phyloP scores from a whole-genome alignment of 352 stramenopile species.

The Pythium apleroticum region DNA sequence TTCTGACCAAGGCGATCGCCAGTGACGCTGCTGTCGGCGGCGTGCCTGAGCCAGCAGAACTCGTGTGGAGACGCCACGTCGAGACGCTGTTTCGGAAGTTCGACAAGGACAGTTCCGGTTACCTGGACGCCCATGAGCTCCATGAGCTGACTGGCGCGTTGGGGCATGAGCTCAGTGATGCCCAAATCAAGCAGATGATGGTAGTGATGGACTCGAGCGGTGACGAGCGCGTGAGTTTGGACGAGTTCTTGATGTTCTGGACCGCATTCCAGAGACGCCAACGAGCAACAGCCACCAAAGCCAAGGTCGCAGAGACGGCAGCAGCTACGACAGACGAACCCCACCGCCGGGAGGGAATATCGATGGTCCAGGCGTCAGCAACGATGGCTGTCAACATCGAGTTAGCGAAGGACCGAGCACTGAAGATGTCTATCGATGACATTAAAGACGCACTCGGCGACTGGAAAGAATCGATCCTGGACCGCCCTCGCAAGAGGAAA shows the following conservation, averaged over 20 bases:
- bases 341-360: constrained; percentile 21
- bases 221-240: constrained; percentile 52
- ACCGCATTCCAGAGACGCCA: constrained; percentile 48
- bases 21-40: not conserved
- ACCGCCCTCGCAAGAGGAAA: constrained; percentile 33
- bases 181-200: constrained; percentile 56
- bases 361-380: constrained; percentile 26
- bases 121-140: constrained; percentile 55
- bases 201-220: constrained; percentile 60
- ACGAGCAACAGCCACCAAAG: constrained; percentile 1
- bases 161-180: constrained; percentile 43
- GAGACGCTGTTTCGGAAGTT: constrained; percentile 57
- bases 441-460: constrained; percentile 46
- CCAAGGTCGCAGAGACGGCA: not conserved
- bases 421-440: constrained; percentile 51
- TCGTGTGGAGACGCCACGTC: constrained; percentile 27
- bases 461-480: constrained; percentile 53
- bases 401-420: constrained; percentile 44
- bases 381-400: constrained; percentile 44
- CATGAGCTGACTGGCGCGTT: constrained; percentile 44
- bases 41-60: constrained; percentile 14
- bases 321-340: not conserved
- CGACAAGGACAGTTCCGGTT: constrained; percentile 53
- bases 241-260: constrained; percentile 75
- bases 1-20: constrained; percentile 28